A percentile compares a stretch with the other conserved stretches of the same genome.
Conservation (phyloP, 805 yeast species). For the Starmerella sp. region DNA sequence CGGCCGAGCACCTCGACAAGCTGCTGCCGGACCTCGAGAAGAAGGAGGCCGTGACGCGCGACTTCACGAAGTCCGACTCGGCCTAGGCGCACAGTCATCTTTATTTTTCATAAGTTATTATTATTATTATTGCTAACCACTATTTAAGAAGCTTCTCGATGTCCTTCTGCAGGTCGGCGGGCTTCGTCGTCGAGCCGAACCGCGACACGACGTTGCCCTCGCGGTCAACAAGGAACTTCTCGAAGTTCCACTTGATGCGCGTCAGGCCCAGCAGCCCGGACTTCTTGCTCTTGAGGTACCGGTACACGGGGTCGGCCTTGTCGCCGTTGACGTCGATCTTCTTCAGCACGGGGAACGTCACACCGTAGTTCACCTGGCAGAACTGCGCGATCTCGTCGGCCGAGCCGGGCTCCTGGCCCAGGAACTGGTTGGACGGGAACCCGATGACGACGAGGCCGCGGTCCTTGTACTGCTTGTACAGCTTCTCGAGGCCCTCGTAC, state of each 20-base stretch:
- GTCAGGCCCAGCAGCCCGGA: conserved; percentile 52
- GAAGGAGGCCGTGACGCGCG: conserved; percentile 18
- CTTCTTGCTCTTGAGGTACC: conserved; percentile 60
- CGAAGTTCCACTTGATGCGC: conserved; percentile 71
- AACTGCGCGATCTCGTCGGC: conserved; percentile 59
- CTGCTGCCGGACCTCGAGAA: conserved; percentile 54
- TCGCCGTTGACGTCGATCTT: conserved; percentile 87
- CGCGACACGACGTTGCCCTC: conserved; percentile 53
- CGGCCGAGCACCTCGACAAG: conserved; percentile 52
- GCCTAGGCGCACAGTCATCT: neutral
- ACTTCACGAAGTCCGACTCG: conserved; percentile 11
- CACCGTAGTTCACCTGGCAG: conserved; percentile 78
- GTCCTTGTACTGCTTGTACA: conserved; percentile 55
- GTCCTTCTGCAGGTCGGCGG: conserved; percentile 45
- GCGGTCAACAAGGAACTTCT: conserved; percentile 53
- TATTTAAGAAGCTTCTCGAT: conserved; percentile 45
- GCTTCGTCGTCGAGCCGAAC: conserved; percentile 59
- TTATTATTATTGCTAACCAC: neutral
- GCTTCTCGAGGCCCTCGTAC: conserved; percentile 56
- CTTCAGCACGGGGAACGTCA: conserved; percentile 75
- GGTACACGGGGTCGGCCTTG: conserved; percentile 67
- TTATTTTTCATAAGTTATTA: neutral
- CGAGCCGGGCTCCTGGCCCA: conserved; percentile 62
- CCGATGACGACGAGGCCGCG: conserved; percentile 61
- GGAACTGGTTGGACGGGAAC: conserved; percentile 89